Base-by-base conservation (phyloP, 345 rosid genomes). In the Eucalyptus virginea region DNA sequence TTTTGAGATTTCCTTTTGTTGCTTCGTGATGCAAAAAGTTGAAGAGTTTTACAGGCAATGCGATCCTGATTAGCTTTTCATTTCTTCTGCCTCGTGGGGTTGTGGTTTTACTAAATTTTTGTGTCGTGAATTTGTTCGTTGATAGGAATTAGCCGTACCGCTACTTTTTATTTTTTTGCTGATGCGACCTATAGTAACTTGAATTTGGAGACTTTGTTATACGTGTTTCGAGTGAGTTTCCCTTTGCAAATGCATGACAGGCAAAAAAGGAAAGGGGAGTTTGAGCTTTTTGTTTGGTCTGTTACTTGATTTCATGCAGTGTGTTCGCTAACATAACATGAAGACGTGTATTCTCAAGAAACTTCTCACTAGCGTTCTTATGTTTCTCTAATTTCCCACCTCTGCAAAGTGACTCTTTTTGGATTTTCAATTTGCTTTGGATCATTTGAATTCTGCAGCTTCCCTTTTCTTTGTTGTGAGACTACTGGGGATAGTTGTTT, bases 11-110 rank as follows among this genome's bases (percentile, higher is more conserved):
- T 28, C 56, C 60, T 86, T 19, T 48, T 26, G 26, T 8, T 86
- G 26, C 87, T 88, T 86, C 44, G 87, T 89, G 65, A 88, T 88
- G 93, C 93, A 96, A 94, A 95, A 48, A 91, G 95, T 94, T 62
- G 93, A 93, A 48, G 98, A 95, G 89, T 95, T 96, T 90, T 94
- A 88, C 90, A 93, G 91, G 80, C 96, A 94, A 89, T 95, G 98
- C 72, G 96, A 96, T 93, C 96, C 96, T 24, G 95, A 97, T 95
- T 90, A 90, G 88, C 69, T 86, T 90, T 86, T 77, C 86, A 21
- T 37, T 50, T 72, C 67, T 56, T 88, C 42, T 67, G 60, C 26
- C 17, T 44, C 47, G 1, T 65, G 85, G 58, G 16, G 49, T 60
- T 47, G 8, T 49, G 49, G 15, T 30, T 89, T 23, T 56, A 21